phyloP scores from a whole-genome alignment of 306 rosid genomes.

The Sicyos edulis region DNA sequence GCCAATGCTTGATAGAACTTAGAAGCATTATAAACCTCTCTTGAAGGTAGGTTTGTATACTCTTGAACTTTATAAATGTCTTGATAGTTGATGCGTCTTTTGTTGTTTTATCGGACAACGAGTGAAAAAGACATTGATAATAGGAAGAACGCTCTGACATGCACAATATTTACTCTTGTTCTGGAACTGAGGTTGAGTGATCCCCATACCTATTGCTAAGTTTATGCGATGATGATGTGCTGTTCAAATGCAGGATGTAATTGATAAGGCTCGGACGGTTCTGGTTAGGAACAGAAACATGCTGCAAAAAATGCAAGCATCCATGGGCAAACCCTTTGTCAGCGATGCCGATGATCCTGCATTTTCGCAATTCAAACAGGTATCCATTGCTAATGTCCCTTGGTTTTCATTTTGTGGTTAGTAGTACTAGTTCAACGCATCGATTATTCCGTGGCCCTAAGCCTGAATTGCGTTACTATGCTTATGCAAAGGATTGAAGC shows the following conservation, averaged over 20 bases:
- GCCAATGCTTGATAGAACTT: no score
- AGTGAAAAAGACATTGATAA: not conserved
- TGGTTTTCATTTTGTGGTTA: not conserved
- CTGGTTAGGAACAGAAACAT: conserved; percentile 65
- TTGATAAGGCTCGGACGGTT: conserved; percentile 69
- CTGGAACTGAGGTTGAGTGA: not conserved
- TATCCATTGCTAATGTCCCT: conserved; percentile 11
- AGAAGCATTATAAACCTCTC: no score
- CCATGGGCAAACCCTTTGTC: conserved; percentile 39
- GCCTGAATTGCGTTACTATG: not conserved
- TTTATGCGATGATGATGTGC: not conserved
- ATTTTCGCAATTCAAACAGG: conserved; percentile 72
- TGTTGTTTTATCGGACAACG: not conserved
- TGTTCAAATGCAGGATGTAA: conserved; percentile 57
- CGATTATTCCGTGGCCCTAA: not conserved
- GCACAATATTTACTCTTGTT: not conserved
- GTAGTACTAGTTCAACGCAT: not conserved
- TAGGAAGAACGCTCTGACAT: not conserved
- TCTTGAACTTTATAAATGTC: not conserved
- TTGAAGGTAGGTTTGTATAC: no score
- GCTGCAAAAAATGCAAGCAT: conserved; percentile 61
- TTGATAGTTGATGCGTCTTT: not conserved
- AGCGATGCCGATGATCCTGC: conserved; percentile 52
- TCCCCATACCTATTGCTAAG: not conserved
- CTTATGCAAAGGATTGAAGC: not conserved